Percentiles rank a stretch among this genome's conserved stretches.
These are phyloP conservation scores for Aspergillus bombycis DNA, from an alignment of 2,329 filamentous ascomycete genomes.

Conservation along the genomic window DNA sequence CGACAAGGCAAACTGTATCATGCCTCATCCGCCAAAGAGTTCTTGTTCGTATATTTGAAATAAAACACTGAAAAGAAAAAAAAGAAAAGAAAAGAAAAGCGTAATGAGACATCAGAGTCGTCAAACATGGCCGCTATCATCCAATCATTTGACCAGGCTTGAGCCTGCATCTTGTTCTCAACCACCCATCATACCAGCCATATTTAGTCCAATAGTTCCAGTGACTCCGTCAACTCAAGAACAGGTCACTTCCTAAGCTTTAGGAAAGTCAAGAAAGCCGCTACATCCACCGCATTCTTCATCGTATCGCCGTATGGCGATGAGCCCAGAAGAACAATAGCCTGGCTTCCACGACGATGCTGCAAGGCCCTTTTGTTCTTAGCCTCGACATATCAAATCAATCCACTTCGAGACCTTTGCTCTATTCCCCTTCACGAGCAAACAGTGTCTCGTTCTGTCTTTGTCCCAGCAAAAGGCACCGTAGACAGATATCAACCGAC, in stretches of 20 bases:
- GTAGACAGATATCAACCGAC: background rate
- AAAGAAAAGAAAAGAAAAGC: slow-evolving; percentile 14
- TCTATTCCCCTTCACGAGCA: background rate
- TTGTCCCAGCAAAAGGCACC: background rate
- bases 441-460: background rate
- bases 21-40: background rate
- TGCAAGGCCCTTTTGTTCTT: background rate
- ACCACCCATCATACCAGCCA: background rate
- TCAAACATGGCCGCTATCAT: slow-evolving; percentile 20
- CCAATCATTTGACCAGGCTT: background rate
- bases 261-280: background rate
- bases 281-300: background rate
- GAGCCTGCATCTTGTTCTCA: background rate
- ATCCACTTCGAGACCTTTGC: background rate
- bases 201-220: background rate
- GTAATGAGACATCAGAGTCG: slow-evolving; percentile 28
- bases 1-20: background rate
- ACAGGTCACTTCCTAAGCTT: background rate
- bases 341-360: background rate
- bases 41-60: slow-evolving; percentile 1
- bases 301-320: background rate
- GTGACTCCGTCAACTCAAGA: background rate
- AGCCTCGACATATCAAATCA: slow-evolving; percentile 4
- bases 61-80: slow-evolving; percentile 2
- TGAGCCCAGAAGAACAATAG: slow-evolving; percentile 4